These are phyloP conservation scores for Trypanosoma melophagium DNA, from an alignment of 208 protist genomes.

Conservation along the genomic window DNA sequence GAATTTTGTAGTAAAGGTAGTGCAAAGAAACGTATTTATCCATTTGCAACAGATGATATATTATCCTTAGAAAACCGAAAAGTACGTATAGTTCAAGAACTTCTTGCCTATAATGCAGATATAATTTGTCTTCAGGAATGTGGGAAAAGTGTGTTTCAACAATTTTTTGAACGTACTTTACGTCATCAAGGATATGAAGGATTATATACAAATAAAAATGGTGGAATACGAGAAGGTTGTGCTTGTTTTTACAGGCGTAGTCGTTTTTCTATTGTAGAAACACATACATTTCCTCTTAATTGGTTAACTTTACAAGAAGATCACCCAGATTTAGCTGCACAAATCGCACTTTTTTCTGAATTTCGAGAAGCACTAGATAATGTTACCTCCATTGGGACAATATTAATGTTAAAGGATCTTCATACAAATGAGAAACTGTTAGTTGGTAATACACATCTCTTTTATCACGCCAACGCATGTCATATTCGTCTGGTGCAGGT, in stretches of 20 bases:
- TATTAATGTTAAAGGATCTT: constrained; percentile 45
- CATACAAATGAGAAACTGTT: constrained; percentile 54
- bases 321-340: constrained; percentile 41
- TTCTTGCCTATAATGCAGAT: constrained; percentile 78
- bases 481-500: constrained; percentile 90
- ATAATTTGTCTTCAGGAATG: constrained; percentile 89
- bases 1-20: constrained; percentile 71
- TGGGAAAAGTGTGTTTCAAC: constrained; percentile 72
- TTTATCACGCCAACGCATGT: constrained; percentile 88
- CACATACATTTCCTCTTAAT: constrained; percentile 56
- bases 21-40: constrained; percentile 77
- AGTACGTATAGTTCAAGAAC: constrained; percentile 77
- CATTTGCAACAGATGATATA: constrained; percentile 78
- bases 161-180: constrained; percentile 69
- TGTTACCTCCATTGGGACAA: constrained; percentile 57
- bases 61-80: constrained; percentile 71
- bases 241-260: constrained; percentile 53
- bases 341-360: constrained; percentile 43
- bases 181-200: constrained; percentile 64
- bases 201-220: constrained; percentile 76
- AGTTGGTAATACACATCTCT: constrained; percentile 90
- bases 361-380: constrained; percentile 63
- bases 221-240: constrained; percentile 76
- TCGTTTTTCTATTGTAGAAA: constrained; percentile 47
- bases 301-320: constrained; percentile 42